These are phyloP conservation scores for Amylostereum areolatum DNA, from an alignment of 1,284 basidiomycete genomes.

Conservation along the genomic window DNA sequence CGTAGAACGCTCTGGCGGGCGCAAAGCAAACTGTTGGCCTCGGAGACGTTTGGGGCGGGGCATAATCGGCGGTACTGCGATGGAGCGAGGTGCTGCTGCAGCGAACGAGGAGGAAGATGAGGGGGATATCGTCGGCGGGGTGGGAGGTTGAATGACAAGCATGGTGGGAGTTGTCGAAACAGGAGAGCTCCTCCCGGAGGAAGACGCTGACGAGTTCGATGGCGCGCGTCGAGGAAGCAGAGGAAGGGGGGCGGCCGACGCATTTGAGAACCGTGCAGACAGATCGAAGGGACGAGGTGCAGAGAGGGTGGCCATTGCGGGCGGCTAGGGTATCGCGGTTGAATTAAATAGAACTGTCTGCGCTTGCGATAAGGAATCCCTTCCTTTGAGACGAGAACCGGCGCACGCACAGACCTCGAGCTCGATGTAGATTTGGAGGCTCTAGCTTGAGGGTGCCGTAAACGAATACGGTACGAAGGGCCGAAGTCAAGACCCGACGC, in stretches of 20 bases:
- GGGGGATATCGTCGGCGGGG: constrained; percentile 23
- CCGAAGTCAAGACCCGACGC: no score
- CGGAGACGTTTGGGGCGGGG: constrained; percentile 29
- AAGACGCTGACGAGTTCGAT: constrained; percentile 16
- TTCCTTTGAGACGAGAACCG: no score
- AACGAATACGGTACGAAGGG: no score
- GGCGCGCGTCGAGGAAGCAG: constrained; percentile 42
- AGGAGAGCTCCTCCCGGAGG: constrained; percentile 5
- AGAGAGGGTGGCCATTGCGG: no score
- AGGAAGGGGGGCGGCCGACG: constrained; percentile 49
- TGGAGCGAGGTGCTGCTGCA: constrained; percentile 12
- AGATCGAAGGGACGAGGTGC: no score
- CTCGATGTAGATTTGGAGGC: no score
- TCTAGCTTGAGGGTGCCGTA: no score
- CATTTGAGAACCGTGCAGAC: constrained; percentile 25
- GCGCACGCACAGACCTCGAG: no score
- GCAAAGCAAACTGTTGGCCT: constrained; percentile 22
- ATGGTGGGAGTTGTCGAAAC: constrained; percentile 12
- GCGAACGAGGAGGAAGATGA: constrained; percentile 23
- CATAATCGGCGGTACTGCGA: constrained; percentile 19
- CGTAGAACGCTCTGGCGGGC: constrained; percentile 35
- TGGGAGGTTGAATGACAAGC: constrained; percentile 28
- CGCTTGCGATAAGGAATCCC: no score
- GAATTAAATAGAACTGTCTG: no score
- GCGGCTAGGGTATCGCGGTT: no score